phyloP scores from a whole-genome alignment of 371 early-diverging fungal genomes.

The Vairimorpha apis region DNA sequence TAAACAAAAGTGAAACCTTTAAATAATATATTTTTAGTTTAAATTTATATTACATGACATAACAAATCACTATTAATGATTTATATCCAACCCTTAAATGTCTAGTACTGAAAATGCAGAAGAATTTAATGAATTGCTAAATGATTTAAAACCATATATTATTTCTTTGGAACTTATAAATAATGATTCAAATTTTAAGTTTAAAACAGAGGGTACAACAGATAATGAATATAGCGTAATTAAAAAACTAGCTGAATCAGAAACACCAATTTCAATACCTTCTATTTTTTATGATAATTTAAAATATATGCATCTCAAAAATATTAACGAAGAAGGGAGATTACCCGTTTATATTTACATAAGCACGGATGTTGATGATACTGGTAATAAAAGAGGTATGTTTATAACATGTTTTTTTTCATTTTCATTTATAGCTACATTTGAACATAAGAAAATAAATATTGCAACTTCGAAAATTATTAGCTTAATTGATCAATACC shows the following conservation, averaged over 20 bases:
- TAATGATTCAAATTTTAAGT: not conserved
- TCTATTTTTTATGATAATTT: conserved; percentile 16
- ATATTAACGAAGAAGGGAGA: conserved; percentile 13
- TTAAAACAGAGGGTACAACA: conserved; percentile 7
- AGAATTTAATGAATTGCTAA: conserved; percentile 9
- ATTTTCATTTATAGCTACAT: conserved; percentile 8
- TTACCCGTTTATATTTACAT: conserved; percentile 6
- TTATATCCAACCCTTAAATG: conserved; percentile 14
- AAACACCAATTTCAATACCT: not conserved
- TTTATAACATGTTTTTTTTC: conserved; percentile 19
- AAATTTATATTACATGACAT: not conserved
- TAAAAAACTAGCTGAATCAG: not conserved
- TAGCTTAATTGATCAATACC: conserved; percentile 19
- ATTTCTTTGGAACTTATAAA: conserved; percentile 17
- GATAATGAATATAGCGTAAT: not conserved
- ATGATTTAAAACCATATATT: conserved; percentile 8
- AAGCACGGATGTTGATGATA: conserved; percentile 12
- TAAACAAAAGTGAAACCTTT: too few species aligned
- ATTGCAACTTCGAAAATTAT: conserved; percentile 20
- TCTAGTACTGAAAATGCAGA: not conserved
- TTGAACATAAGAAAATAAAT: conserved; percentile 19
- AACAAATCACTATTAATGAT: not conserved
- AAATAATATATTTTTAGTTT: too few species aligned
- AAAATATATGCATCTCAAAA: conserved; percentile 22
- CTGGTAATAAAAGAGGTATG: conserved; percentile 31